Evolutionary conservation across 306 rosid species (phyloP), one percentile per base, ranked within the genome.

Genomic region (Vigna unguiculata): DNA sequence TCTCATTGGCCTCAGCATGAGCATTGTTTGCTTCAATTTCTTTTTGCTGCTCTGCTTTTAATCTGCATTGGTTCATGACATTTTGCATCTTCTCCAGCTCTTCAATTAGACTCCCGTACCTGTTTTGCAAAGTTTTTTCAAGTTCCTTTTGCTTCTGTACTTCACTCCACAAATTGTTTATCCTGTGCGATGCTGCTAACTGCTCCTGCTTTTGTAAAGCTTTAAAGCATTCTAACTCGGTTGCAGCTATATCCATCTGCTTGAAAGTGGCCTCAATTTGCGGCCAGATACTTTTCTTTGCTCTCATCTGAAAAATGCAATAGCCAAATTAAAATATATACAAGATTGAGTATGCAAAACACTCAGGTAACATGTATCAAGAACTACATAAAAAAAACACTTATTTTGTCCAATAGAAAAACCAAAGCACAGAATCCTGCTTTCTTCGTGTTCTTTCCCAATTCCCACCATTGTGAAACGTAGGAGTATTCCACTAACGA

Each of bases 101-200:
- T 15, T 22, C 82, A 22, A 45, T 16, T 57, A 83, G 84, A 74
- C 85, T 78, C 10, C 91, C 96, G 57, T 90, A 90, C 70, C 61
- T 83, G 63, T 52, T 78, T 81, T 92, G 97, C 13, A 85, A 60
- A 49, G 82, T 87, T 80, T 71, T 82, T 84, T 92, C 97, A 1
- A 90, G 96, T 75, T 85, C 96, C 85, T 87, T 92, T 76, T 92
- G 97, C 78, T 88, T 92, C 52, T 88, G 87, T 57, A 92, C 90
- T 79, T 90, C 93, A 59, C 64, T 90, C 90, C 91, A 78, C 1
- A 92, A 70, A 75, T 78, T 78, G 81, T 86, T 92, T 72, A 90
- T 86, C 80, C 93, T 75, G 78, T 88, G 87, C 1, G 93, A 80
- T 47, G 89, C 90, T 28, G 93, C 91, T 66, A 83, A 61, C 34